Base-by-base conservation (phyloP, 768 basidiomycete species). In the Sarcomyxa edulis region DNA sequence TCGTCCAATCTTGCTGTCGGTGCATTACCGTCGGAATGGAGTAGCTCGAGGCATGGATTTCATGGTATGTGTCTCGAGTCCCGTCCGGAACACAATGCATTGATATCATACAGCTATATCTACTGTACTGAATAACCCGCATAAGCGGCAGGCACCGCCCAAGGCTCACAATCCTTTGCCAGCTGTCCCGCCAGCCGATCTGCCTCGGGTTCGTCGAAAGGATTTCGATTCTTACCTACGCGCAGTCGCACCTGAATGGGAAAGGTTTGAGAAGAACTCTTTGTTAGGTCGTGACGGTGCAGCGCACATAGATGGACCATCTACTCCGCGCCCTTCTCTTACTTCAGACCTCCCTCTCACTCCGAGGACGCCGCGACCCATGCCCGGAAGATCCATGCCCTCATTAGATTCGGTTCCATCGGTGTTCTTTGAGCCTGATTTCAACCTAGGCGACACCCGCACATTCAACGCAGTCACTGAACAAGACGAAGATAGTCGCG, bases 111-210 rank as follows among this genome's bases (percentile, higher is more conserved):
- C 56, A 96, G 94, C 92, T 26, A 93, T 96, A 47, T 94, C 93
- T 7, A 93, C 89, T 12, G 88, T 96, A 19, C 74, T 96, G 36
- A 93, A 93, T 51, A 92, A 86, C 51, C 94, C 94, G 1, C 81
- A 84, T 52, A 86, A 83, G 60, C 74, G 71, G 24, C 82, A 85
- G 33, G 83, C 85, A 6, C 91, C 94, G 9, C 85, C 94, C 21
- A 89, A 95, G 55, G 79, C 91, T 0, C 88, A 94, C 48, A 86
- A 91, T 1, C 60, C 80, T 0, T 65, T 97, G 12, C 84, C 88
- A 2, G 59, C 83, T 23, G 78, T 81, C 3, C 73, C 74, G 2
- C 76, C 82, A 6, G 82, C 84, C 1, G 79, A 82, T 41, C 73
- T 94, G 6, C 85, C 88, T 21, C 84, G 87, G 38, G 84, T 93